Evolutionary conservation across 495 filamentous ascomycete genomes (phyloP).

Genomic region (Alectoria sarmentosa): DNA sequence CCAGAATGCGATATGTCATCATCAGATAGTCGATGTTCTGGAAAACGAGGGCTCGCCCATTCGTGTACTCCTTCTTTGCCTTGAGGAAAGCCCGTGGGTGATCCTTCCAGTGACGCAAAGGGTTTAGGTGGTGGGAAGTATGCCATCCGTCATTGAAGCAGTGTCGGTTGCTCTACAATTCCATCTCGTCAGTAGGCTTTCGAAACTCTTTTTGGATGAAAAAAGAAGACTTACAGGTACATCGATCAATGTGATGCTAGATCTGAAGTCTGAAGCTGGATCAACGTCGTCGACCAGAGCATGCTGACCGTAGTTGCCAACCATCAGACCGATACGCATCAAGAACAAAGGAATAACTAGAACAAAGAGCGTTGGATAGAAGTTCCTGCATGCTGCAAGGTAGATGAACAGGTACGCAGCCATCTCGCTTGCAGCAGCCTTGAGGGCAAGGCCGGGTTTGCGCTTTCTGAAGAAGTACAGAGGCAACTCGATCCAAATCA

Average conservation of each 20-base stretch:
- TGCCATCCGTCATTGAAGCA: slow-evolving; percentile 76
- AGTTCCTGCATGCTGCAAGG: slow-evolving; percentile 40
- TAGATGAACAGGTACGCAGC: slow-evolving; percentile 44
- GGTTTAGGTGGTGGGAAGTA: slow-evolving; percentile 70
- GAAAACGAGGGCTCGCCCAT: slow-evolving; percentile 59
- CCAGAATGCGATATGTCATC: slow-evolving; percentile 53
- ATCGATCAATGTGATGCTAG: slow-evolving; percentile 66
- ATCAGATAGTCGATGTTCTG: slow-evolving; percentile 65
- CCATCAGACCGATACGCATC: slow-evolving; percentile 59
- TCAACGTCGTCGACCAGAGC: slow-evolving; percentile 63
- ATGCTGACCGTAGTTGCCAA: slow-evolving; percentile 72
- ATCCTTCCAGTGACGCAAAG: slow-evolving; percentile 65
- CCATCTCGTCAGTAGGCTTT: slow-evolving; percentile 8
- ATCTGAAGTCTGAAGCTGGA: slow-evolving; percentile 61
- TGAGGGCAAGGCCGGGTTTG: slow-evolving; percentile 43
- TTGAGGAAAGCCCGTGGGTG: slow-evolving; percentile 61
- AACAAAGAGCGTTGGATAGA: slow-evolving; percentile 49
- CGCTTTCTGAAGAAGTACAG: slow-evolving; percentile 59
- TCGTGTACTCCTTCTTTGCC: slow-evolving; percentile 51
- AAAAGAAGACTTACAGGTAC: slow-evolving; percentile 48
- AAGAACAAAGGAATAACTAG: slow-evolving; percentile 53
- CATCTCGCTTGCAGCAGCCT: slow-evolving; percentile 50
- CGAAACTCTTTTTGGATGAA: not conserved
- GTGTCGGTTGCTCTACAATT: slow-evolving; percentile 56
- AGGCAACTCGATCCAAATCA: slow-evolving; percentile 69